phyloP scores from a whole-genome alignment of 1,284 basidiomycete species.

The Cryptococcus floricola region DNA sequence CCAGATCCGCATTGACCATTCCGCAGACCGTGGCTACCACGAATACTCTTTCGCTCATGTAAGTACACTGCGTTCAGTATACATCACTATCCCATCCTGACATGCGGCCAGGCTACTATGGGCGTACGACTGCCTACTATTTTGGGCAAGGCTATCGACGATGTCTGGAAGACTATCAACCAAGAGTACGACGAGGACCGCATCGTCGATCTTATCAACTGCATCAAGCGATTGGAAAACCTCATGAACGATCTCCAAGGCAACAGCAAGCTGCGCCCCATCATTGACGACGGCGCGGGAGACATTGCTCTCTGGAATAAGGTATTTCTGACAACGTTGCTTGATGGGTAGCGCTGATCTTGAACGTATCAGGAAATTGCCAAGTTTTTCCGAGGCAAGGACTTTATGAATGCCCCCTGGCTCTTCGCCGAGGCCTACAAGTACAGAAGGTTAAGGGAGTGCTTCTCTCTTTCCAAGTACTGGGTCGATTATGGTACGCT shows the following conservation, averaged over 20 bases:
- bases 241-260: constrained; percentile 77
- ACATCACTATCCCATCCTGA: neutral
- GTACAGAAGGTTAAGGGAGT: constrained; percentile 91
- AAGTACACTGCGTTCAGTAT: constrained; percentile 14
- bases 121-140: constrained; percentile 91
- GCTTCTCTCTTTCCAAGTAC: constrained; percentile 87
- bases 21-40: constrained; percentile 75
- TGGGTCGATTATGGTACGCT: constrained; percentile 74
- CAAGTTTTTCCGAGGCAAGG: constrained; percentile 89
- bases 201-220: constrained; percentile 78
- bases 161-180: constrained; percentile 84
- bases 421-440: constrained; percentile 97
- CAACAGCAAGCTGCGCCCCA: constrained; percentile 75
- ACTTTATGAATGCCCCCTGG: constrained; percentile 95
- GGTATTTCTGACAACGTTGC: constrained; percentile 25
- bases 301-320: constrained; percentile 98
- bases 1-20: constrained; percentile 2
- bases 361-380: constrained; percentile 61
- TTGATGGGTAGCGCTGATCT: neutral
- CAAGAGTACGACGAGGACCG: constrained; percentile 76
- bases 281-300: constrained; percentile 87
- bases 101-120: constrained; percentile 65
- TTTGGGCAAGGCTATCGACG: constrained; percentile 92
- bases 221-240: constrained; percentile 79
- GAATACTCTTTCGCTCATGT: constrained; percentile 88